These are phyloP conservation scores for Vickermania ingenoplastis DNA, from an alignment of 208 protist genomes.

Conservation along the genomic window DNA sequence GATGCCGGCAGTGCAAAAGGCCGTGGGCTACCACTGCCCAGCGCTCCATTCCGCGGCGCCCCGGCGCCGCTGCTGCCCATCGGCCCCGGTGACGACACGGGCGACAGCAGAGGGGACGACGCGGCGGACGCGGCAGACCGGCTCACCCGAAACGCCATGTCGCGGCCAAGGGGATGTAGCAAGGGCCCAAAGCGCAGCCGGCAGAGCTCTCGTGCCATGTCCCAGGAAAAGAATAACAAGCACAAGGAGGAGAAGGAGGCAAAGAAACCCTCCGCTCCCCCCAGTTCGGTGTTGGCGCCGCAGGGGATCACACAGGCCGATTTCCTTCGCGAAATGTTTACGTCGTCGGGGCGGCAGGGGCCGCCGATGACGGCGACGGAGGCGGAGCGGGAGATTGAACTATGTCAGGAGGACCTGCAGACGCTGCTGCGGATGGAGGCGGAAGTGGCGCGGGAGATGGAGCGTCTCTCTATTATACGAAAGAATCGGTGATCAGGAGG, in stretches of 20 bases:
- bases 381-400: not conserved
- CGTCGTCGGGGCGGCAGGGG: slow-evolving; percentile 4
- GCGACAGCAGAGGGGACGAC: no score
- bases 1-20: not conserved
- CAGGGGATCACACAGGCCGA: no score
- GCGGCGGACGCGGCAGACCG: no score
- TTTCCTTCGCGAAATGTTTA: not conserved
- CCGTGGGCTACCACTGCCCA: no score
- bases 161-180: not conserved
- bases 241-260: slow-evolving; percentile 3
- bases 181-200: not conserved
- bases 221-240: not conserved
- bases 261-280: no score
- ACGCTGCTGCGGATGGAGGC: slow-evolving; percentile 20
- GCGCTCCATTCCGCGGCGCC: no score
- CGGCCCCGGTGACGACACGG: no score
- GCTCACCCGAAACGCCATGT: slow-evolving; percentile 1
- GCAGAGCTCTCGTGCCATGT: not conserved
- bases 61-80: no score
- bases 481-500: slow-evolving; percentile 35
- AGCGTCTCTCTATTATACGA: slow-evolving; percentile 31
- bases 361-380: not conserved
- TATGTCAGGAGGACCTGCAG: slow-evolving; percentile 15
- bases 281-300: no score
- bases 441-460: slow-evolving; percentile 37